A percentile compares a stretch with the other conserved stretches of the same genome.
Evolutionary conservation across 768 basidiomycete species (phyloP).

Genomic region (Suillus hirtellus): DNA sequence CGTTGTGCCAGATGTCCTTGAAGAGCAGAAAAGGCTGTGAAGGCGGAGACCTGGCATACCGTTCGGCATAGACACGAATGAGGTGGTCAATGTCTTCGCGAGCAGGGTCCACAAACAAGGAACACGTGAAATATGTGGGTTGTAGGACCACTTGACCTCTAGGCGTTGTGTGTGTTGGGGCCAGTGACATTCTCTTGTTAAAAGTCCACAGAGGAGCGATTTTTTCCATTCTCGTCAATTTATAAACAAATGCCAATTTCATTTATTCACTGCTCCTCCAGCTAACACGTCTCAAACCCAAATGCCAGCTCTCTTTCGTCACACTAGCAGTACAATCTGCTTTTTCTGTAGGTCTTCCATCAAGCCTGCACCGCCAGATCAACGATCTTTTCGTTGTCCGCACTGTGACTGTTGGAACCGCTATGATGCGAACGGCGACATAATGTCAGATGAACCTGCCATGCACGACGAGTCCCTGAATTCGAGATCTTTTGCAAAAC

Average conservation of each 20-base stretch:
- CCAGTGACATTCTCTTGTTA: conserved; percentile 33
- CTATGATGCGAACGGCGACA: conserved; percentile 70
- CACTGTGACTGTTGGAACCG: conserved; percentile 75
- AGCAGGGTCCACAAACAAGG: conserved; percentile 63
- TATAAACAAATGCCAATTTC: conserved; percentile 15
- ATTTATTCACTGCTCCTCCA: conserved; percentile 1
- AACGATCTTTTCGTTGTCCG: conserved; percentile 63
- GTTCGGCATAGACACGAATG: conserved; percentile 51
- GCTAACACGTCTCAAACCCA: not conserved
- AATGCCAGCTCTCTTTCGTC: conserved; percentile 48
- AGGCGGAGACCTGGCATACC: conserved; percentile 37
- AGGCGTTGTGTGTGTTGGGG: conserved; percentile 54
- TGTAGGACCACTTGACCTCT: conserved; percentile 69
- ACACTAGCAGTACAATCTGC: conserved; percentile 53
- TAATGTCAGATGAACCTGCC: conserved; percentile 82
- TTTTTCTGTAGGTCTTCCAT: conserved; percentile 67
- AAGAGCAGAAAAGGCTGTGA: conserved; percentile 65
- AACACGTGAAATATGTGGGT: conserved; percentile 78
- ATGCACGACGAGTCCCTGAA: conserved; percentile 85
- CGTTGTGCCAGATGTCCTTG: conserved; percentile 64
- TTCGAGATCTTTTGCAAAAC: conserved; percentile 62
- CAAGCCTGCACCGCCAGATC: conserved; percentile 44
- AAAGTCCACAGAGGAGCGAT: not conserved
- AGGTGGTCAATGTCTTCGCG: conserved; percentile 64
- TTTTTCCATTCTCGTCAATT: conserved; percentile 27